Conservation (phyloP, 2,329 filamentous ascomycete genomes). For the Colletotrichum tabaci region DNA sequence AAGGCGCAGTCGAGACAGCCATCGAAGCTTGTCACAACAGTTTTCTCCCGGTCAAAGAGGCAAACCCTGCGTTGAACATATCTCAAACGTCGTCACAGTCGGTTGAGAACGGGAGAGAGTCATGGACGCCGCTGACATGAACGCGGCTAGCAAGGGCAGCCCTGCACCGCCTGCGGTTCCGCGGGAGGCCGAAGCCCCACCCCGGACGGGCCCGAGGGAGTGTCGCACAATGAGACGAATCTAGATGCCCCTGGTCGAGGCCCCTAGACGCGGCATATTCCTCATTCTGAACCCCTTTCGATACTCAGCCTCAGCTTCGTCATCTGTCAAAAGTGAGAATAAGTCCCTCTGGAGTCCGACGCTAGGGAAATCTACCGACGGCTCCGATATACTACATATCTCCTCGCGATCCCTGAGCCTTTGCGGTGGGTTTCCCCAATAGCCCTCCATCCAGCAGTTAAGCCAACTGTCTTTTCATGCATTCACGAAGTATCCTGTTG, state of each 20-base stretch:
- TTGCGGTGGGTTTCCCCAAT: neutral
- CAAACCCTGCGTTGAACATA: neutral
- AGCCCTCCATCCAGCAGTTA: neutral
- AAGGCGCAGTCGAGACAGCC: neutral
- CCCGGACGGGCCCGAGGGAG: conserved; percentile 3
- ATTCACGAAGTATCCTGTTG: neutral
- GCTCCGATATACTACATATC: conserved; percentile 10
- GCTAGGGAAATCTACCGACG: too few species aligned
- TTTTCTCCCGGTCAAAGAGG: too few species aligned
- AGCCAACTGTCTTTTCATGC: conserved; percentile 10
- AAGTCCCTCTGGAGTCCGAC: neutral
- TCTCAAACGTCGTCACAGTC: neutral
- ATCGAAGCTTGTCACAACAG: too few species aligned
- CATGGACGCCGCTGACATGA: neutral
- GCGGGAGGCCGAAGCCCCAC: conserved; percentile 32
- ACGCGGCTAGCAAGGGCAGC: conserved; percentile 3
- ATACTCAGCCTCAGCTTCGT: neutral
- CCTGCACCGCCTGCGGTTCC: conserved; percentile 12
- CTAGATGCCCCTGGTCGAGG: conserved; percentile 9
- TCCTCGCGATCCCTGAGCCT: neutral
- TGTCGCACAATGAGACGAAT: conserved; percentile 27
- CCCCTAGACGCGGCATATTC: neutral
- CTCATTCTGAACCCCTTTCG: neutral
- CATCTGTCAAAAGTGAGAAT: neutral
- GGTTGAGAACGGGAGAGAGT: neutral